These are phyloP conservation scores for Pseudopyrenochaeta lycopersici DNA, from an alignment of 2,329 filamentous ascomycete genomes.

Conservation along the genomic window DNA sequence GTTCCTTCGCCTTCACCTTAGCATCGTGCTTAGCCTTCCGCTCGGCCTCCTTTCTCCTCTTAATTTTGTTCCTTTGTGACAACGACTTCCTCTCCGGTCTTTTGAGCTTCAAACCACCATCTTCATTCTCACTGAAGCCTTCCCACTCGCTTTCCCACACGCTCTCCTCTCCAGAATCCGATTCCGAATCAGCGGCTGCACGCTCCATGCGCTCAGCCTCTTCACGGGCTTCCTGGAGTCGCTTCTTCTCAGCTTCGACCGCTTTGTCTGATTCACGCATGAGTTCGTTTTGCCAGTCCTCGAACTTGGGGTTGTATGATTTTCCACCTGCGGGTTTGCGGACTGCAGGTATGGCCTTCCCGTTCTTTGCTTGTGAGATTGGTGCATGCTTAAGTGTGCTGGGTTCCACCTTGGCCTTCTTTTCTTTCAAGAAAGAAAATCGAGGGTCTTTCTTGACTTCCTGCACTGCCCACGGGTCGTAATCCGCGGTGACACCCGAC, in stretches of 20 bases:
- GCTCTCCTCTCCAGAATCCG: slow-evolving; percentile 84
- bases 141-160: slow-evolving; percentile 90
- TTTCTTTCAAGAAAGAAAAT: slow-evolving; percentile 73
- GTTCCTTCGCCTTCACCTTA: slow-evolving; percentile 75
- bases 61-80: slow-evolving; percentile 84
- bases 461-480: slow-evolving; percentile 80
- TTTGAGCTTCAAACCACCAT: slow-evolving; percentile 74
- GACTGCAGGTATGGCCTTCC: slow-evolving; percentile 81
- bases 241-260: slow-evolving; percentile 78
- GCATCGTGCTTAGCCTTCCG: slow-evolving; percentile 77
- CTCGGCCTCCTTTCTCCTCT: slow-evolving; percentile 89
- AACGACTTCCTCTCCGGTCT: slow-evolving; percentile 85
- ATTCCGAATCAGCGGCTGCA: slow-evolving; percentile 76
- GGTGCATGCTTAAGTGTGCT: slow-evolving; percentile 78
- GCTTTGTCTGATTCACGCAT: slow-evolving; percentile 79
- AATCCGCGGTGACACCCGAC: slow-evolving; percentile 66
- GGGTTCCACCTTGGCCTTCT: slow-evolving; percentile 74
- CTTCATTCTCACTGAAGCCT: slow-evolving; percentile 58
- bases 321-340: slow-evolving; percentile 80
- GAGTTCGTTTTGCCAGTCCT: slow-evolving; percentile 83
- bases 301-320: slow-evolving; percentile 91
- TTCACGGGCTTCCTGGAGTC: slow-evolving; percentile 71
- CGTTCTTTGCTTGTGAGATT: slow-evolving; percentile 82
- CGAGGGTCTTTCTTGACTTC: slow-evolving; percentile 60
- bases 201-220: slow-evolving; percentile 75